Conservation (phyloP, 2,329 filamentous ascomycete genomes). For the Aspergillus fischeri region DNA sequence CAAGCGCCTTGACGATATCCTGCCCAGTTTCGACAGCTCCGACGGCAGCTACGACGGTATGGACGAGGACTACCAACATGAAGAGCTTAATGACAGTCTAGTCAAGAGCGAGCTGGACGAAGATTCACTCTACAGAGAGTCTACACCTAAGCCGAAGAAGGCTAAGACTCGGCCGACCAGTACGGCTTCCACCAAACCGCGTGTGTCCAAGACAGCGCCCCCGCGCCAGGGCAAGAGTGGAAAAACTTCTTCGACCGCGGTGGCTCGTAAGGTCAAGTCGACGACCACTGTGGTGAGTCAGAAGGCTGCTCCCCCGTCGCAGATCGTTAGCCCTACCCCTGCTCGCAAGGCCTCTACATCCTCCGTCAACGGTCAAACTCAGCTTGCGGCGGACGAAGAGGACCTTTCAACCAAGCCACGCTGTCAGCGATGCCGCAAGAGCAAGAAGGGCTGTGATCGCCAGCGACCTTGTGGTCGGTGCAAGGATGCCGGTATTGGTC, state of each 20-base stretch:
- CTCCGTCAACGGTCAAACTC: constrained; percentile 58
- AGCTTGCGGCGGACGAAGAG: constrained; percentile 68
- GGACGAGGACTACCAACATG: constrained; percentile 51
- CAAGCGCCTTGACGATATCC: constrained; percentile 49
- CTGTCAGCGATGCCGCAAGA: constrained; percentile 97
- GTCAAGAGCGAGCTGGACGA: constrained; percentile 54
- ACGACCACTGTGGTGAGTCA: constrained; percentile 13
- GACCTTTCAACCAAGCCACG: constrained; percentile 93
- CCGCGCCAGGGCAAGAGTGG: constrained; percentile 27
- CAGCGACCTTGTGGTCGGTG: constrained; percentile 93
- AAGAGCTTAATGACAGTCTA: constrained; percentile 48
- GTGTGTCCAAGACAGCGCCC: constrained; percentile 25
- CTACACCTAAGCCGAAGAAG: constrained; percentile 48
- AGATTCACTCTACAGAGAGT: constrained; percentile 33
- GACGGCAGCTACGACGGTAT: constrained; percentile 61
- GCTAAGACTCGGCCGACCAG: constrained; percentile 45
- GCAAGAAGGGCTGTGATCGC: constrained; percentile 97
- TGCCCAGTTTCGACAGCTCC: constrained; percentile 55
- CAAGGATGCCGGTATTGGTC: constrained; percentile 89
- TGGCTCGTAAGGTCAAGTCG: constrained; percentile 39
- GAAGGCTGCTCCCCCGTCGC: constrained; percentile 41
- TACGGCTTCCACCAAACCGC: constrained; percentile 27
- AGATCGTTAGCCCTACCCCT: constrained; percentile 41
- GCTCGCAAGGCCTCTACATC: constrained; percentile 55
- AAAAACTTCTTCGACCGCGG: constrained; percentile 31